Percentiles rank a stretch among this genome's conserved stretches.
Evolutionary conservation across 2,329 filamentous ascomycete genomes (phyloP).

Genomic region (Didymella keratinophila): DNA sequence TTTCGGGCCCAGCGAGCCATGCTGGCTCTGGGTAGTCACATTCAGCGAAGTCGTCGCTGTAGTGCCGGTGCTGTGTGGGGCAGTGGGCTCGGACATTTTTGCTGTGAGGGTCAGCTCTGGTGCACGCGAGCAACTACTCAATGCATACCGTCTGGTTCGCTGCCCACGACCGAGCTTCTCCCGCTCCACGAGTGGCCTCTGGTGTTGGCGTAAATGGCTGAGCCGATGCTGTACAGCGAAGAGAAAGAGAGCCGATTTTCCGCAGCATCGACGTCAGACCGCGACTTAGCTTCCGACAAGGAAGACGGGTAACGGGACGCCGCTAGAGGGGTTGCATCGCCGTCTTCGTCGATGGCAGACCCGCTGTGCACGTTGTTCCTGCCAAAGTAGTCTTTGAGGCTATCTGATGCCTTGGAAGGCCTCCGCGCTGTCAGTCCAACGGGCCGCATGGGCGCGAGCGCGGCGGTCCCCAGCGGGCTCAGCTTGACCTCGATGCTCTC

Average conservation of each 20-base stretch:
- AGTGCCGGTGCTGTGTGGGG: constrained; percentile 44
- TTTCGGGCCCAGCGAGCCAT: constrained; percentile 50
- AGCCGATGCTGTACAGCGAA: constrained; percentile 74
- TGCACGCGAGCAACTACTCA: not conserved
- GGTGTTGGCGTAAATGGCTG: constrained; percentile 62
- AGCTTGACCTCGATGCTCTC: constrained; percentile 69
- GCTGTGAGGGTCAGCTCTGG: constrained; percentile 21
- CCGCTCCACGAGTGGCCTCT: constrained; percentile 60
- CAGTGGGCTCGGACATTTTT: constrained; percentile 39
- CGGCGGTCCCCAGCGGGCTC: constrained; percentile 61
- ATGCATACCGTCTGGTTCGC: constrained; percentile 54
- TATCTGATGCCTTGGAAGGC: constrained; percentile 55
- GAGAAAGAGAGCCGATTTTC: constrained; percentile 76
- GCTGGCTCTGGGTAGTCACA: constrained; percentile 55
- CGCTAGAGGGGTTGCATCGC: constrained; percentile 53
- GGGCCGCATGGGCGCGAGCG: constrained; percentile 53
- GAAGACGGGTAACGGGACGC: constrained; percentile 30
- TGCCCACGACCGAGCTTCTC: constrained; percentile 55
- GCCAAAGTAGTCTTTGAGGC: constrained; percentile 47
- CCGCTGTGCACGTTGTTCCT: constrained; percentile 40
- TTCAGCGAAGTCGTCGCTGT: constrained; percentile 55
- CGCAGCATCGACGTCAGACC: constrained; percentile 54
- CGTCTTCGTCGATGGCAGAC: constrained; percentile 56
- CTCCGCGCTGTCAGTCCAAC: constrained; percentile 43
- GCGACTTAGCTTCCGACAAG: constrained; percentile 59